Conservation (phyloP, 2,329 filamentous ascomycete genomes). For the Colletotrichum sansevieriae region DNA sequence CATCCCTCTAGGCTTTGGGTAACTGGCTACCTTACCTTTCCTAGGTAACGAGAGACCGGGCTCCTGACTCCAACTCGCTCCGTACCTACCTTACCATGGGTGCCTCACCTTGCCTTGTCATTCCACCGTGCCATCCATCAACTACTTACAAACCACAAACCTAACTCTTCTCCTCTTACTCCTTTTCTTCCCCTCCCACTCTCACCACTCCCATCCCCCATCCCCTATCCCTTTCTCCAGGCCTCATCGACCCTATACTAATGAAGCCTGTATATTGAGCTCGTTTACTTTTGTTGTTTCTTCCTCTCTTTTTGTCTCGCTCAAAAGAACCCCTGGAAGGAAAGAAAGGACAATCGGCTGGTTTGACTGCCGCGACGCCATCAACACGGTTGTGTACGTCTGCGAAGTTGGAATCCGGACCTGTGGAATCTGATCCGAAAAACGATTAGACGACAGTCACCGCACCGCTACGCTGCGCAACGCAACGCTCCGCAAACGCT, state of each 20-base stretch:
- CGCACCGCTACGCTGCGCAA: slow-evolving; percentile 14
- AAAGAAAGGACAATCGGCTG: slow-evolving; percentile 40
- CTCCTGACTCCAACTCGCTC: slow-evolving; percentile 13
- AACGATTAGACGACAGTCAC: slow-evolving; percentile 25
- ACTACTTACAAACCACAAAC: slow-evolving; percentile 14
- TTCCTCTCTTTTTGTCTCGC: slow-evolving; percentile 34
- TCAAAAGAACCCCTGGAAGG: slow-evolving; percentile 28
- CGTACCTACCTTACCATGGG: background rate
- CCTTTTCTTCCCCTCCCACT: slow-evolving; percentile 19
- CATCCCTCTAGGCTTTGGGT: background rate
- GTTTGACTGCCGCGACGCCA: slow-evolving; percentile 3
- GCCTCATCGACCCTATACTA: slow-evolving; percentile 43
- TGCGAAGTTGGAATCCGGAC: slow-evolving; percentile 15
- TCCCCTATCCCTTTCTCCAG: slow-evolving; percentile 43
- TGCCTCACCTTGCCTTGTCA: background rate
- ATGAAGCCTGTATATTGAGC: slow-evolving; percentile 44
- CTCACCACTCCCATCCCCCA: slow-evolving; percentile 18
- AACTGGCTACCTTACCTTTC: slow-evolving; percentile 3
- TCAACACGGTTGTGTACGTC: slow-evolving; percentile 5
- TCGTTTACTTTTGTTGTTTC: slow-evolving; percentile 41
- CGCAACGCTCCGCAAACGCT: slow-evolving; percentile 18
- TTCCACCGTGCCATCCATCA: slow-evolving; percentile 6
- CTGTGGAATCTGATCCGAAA: slow-evolving; percentile 37
- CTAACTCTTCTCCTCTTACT: slow-evolving; percentile 19
- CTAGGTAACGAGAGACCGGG: slow-evolving; percentile 6